Evolutionary conservation across 208 protist genomes (phyloP), one percentile per base, ranked within the genome.

Genomic region (Tritrichomonas musculus): DNA sequence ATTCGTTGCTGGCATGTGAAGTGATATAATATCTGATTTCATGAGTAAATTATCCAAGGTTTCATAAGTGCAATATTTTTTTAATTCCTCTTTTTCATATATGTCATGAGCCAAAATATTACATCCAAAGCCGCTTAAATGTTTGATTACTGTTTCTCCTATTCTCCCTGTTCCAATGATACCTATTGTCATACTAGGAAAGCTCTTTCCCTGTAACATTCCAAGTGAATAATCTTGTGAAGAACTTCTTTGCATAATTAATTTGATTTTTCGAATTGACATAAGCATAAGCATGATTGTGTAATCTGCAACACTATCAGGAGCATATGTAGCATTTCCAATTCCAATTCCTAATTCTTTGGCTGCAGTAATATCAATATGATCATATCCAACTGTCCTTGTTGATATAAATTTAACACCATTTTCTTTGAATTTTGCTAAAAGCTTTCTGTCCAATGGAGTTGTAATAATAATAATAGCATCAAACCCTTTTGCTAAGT

Each of bases 1-100:
- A 33, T 93, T 72, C 25, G 84, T 95, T 44, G 92, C 30, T n/a
- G 94, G 92, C 41, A 92, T 94, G 11, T 64, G 73, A 47, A 93
- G 66, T n/a, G 92, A 53, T 50, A 95, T 82, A 39, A 95, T 53
- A 44, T 95, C 94, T 22, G 93, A 93, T 25, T 49, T 25, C 53
- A 50, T 47, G 8, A 95, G 41, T 11, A 82, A 14, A n/a, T 82
- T 41, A 5, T 82, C 69, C 22, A 95, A 93, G 13, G 94, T 33
- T 44, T n/a, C n/a, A n/a, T n/a, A n/a, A n/a, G 95, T 92, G 55
- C 94, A 95, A 33, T 94, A 14, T 47, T 39, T 22, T 41, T 73
- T 65, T 66, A 94, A 94, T 0, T 94, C 75, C 0, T 72, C 33
- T 0, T 27, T 36, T 25, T n/a, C 69, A 44, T 36, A 36, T 17